Evolutionary conservation across 2,329 filamentous ascomycete genomes (phyloP), one percentile per base, ranked within the genome.

Genomic region (Fusarium ambrosium): DNA sequence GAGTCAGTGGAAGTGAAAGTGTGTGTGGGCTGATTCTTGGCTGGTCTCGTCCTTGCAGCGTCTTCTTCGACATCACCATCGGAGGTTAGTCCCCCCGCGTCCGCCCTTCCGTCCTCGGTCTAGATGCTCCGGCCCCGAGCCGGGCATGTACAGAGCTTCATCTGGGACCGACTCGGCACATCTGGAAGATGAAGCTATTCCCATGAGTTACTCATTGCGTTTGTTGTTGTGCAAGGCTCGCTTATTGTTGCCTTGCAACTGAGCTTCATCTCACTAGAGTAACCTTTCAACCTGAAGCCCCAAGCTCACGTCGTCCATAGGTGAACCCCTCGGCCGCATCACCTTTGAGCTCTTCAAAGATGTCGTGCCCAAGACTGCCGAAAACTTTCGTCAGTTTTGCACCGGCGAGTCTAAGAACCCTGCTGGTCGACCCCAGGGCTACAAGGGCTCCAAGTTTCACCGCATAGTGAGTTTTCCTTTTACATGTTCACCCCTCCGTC

Each of bases 321-420:
- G 95, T 71, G 94, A 97, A 80, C 92, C 94, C 4, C 89, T 98
- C 18, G 95, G 95, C 73, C 92, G 95, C 68, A 91, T 98, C 80
- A 95, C 94, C 76, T 95, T 98, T 83, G 94, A 98, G 84, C 91
- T 99, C 71, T 98, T 97, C 87, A 91, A 92, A 71, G 90, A 97
- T 84, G 88, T 93, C 24, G 93, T 95, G 0, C 95, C 95, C 73
- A 92, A 92, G 79, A 98, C 97, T 10, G 94, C 95, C 34, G 97
- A 98, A 84, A 98, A 98, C 87, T 98, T 99, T 83, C 94, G 95
- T 56, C 95, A 97, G 81, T 98, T 98, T 86, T 98, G 95, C 86
- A 98, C 96, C 0, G 97, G 97, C 78, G 96, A 98, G 87, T 92
- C 90, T 76, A 97, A 95, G 85, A 94, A 94, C 80, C 84, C 89